Evolutionary conservation across 2,329 filamentous ascomycete genomes (phyloP), one percentile per base, ranked within the genome.

Genomic region (Ascocoryne sarcoides): DNA sequence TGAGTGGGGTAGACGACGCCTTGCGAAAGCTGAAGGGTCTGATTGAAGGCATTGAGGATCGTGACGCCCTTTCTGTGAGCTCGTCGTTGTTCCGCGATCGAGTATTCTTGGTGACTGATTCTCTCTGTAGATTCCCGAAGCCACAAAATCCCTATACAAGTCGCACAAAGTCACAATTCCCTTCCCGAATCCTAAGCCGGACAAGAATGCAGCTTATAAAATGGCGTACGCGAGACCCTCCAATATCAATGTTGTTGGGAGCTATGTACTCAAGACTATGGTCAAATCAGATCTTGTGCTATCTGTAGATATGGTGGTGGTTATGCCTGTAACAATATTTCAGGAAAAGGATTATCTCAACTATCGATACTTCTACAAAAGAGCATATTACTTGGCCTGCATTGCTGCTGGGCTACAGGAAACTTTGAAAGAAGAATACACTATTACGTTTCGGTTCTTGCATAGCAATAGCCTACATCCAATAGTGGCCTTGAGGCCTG

Each of bases 301-400:
- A 18, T 69, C 73, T 12, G 70, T 95, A 44, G 90, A 96, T 61
- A 76, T 96, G 72, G 79, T 90, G 4, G 77, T 94, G 12, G 83
- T 84, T 35, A 93, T 98, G 78, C 90, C 92, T 4, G 62, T 67
- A 42, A 65, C 73, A 1, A 64, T 95, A 10, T 89, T 96, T 55
- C 87, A 95, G 57, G 85, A 93, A 32, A 96, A 96, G 64, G 92
- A 98, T 62, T 95, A 90, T 60, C 71, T 89, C 36, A 88, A 95
- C 60, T 74, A 92, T 67, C 78, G 92, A 46, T 96, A 94, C 65
- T 95, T 95, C 58, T 89, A 95, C 65, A 93, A 95, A 56, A 73
- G 89, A 48, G 84, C 92, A 10, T 96, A 90, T 62, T 96, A 93
- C 58, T 67, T 96, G 37, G 86, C 89, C 23, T 86, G 84, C 49